Conservation (phyloP, 768 basidiomycete species). For the Polyporus arcularius region DNA sequence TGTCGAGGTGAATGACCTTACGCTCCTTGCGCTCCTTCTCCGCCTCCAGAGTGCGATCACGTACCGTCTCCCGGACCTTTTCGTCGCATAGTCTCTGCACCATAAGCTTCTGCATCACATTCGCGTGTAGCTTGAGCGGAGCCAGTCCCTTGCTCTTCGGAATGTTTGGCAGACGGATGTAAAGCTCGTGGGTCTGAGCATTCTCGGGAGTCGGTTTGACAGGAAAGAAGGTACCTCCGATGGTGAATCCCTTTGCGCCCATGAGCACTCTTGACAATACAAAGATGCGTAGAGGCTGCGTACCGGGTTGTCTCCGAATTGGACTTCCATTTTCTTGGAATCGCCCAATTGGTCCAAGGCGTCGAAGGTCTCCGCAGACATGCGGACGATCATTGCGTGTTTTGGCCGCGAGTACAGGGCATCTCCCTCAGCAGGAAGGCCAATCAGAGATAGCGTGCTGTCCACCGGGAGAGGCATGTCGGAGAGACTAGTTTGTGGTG, state of each 20-base stretch:
- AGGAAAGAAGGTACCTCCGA: slow-evolving; percentile 65
- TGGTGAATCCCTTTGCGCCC: slow-evolving; percentile 57
- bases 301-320: slow-evolving; percentile 64
- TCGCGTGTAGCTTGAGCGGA: slow-evolving; percentile 73
- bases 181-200: slow-evolving; percentile 63
- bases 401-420: slow-evolving; percentile 61
- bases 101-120: slow-evolving; percentile 70
- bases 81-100: slow-evolving; percentile 63
- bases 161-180: slow-evolving; percentile 55
- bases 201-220: slow-evolving; percentile 56
- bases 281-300: slow-evolving; percentile 20
- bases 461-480: slow-evolving; percentile 68
- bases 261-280: slow-evolving; percentile 6
- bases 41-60: slow-evolving; percentile 33
- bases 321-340: slow-evolving; percentile 52
- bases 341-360: slow-evolving; percentile 55
- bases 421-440: slow-evolving; percentile 56
- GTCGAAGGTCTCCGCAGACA: slow-evolving; percentile 73
- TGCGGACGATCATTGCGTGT: slow-evolving; percentile 73
- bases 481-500: not conserved
- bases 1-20: slow-evolving; percentile 44
- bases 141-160: slow-evolving; percentile 56
- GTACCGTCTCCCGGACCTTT: slow-evolving; percentile 45
- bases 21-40: slow-evolving; percentile 53
- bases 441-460: slow-evolving; percentile 57